Evolutionary conservation across 192 early-diverging fungal species (phyloP).

Genomic region (Chytriomyces hyalinus): DNA sequence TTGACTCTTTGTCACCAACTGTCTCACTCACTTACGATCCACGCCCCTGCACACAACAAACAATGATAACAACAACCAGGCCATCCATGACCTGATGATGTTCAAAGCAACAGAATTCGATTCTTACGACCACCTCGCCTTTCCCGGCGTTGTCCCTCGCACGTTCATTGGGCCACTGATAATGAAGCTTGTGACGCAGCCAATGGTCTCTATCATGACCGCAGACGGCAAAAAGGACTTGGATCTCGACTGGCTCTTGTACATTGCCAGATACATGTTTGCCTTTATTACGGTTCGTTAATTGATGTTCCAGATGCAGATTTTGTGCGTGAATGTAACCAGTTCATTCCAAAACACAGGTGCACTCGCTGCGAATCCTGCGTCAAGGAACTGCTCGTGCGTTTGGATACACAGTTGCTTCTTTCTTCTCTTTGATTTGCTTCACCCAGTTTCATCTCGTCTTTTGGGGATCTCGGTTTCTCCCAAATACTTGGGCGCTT

Average conservation of each 20-base stretch:
- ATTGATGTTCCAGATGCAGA: neutral
- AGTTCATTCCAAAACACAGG: neutral
- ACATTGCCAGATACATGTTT: constrained; percentile 17
- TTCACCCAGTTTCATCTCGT: constrained; percentile 83
- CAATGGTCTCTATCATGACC: constrained; percentile 9
- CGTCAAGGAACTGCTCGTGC: constrained; percentile 53
- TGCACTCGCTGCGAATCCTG: constrained; percentile 56
- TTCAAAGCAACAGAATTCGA: constrained; percentile 22
- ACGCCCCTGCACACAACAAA: too few species aligned
- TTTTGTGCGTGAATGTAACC: neutral
- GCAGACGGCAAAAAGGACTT: neutral
- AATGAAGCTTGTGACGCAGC: constrained; percentile 43
- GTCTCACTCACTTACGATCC: too few species aligned
- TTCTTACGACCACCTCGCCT: constrained; percentile 84
- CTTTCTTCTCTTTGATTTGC: constrained; percentile 59
- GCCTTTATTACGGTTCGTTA: constrained; percentile 16
- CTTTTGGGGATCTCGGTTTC: constrained; percentile 86
- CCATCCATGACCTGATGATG: constrained; percentile 86
- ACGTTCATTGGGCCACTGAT: constrained; percentile 86
- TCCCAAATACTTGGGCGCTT: constrained; percentile 88
- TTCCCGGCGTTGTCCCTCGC: constrained; percentile 94
- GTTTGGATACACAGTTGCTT: constrained; percentile 64
- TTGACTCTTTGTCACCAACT: too few species aligned
- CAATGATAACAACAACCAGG: constrained; percentile 31
- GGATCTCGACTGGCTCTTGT: constrained; percentile 2